A percentile compares a stretch with the other conserved stretches of the same genome.
These are phyloP conservation scores for Rhizopogon vinicolor DNA, from an alignment of 768 basidiomycete genomes.

Conservation along the genomic window DNA sequence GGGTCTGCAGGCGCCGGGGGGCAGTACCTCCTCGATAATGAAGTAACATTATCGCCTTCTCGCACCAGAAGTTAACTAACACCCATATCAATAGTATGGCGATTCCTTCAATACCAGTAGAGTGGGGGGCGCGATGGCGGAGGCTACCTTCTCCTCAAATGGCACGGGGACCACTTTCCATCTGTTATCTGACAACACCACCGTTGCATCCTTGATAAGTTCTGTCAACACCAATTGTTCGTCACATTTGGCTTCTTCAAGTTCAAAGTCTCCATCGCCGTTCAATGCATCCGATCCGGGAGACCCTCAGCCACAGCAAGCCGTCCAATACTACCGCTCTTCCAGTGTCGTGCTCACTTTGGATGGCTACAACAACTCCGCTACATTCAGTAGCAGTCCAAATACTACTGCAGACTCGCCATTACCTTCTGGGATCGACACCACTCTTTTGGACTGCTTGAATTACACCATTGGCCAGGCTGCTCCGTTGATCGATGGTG, in stretches of 20 bases:
- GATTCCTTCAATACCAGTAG: conserved; percentile 39
- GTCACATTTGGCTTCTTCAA: conserved; percentile 27
- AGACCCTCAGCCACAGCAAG: conserved; percentile 43
- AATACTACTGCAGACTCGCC: conserved; percentile 40
- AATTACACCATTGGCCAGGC: conserved; percentile 58
- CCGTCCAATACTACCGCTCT: conserved; percentile 65
- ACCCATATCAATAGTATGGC: conserved; percentile 37
- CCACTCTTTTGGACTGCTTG: conserved; percentile 46
- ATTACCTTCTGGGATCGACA: conserved; percentile 49
- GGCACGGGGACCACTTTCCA: conserved; percentile 37
- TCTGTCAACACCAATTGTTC: conserved; percentile 43
- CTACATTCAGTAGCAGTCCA: conserved; percentile 33
- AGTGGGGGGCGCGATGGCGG: conserved; percentile 41
- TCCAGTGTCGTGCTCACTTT: conserved; percentile 58
- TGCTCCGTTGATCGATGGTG: conserved; percentile 50
- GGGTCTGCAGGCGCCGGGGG: conserved; percentile 21
- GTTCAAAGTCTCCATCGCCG: conserved; percentile 25
- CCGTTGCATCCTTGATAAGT: conserved; percentile 36
- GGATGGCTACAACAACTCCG: conserved; percentile 66
- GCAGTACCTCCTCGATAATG: conserved; percentile 32
- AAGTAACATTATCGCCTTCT: conserved; percentile 28
- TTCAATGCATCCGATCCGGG: conserved; percentile 26
- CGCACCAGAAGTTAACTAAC: conserved; percentile 8
- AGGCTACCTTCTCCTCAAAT: conserved; percentile 37
- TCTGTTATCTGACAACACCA: conserved; percentile 44